These are phyloP conservation scores for Tetragonia tetragonoides DNA, from an alignment of 148 eudicot species.

Conservation along the genomic window DNA sequence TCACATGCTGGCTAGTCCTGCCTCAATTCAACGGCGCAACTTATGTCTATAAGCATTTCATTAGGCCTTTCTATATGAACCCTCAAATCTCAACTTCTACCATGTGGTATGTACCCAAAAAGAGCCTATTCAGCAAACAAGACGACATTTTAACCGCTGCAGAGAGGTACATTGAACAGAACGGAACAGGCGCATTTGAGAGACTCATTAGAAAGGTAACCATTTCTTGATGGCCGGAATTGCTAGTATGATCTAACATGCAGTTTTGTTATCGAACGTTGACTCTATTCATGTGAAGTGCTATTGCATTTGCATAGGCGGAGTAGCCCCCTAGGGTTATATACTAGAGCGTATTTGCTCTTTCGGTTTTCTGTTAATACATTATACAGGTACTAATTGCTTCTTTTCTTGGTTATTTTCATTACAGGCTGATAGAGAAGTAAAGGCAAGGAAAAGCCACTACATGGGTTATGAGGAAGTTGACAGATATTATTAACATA, in stretches of 20 bases:
- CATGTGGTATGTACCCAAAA: slow-evolving; percentile 43
- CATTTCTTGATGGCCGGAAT: no score
- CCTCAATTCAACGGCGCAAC: slow-evolving; percentile 65
- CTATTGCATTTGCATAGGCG: no score
- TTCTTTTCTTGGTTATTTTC: no score
- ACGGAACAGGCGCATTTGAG: slow-evolving; percentile 53
- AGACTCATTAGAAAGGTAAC: slow-evolving; percentile 45
- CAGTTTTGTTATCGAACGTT: no score
- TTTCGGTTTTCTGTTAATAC: no score
- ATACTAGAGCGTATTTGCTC: no score
- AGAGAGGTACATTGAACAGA: slow-evolving; percentile 47
- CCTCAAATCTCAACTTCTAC: slow-evolving; percentile 32
- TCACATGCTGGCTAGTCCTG: slow-evolving; percentile 51
- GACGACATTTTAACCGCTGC: slow-evolving; percentile 45
- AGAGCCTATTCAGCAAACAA: slow-evolving; percentile 38
- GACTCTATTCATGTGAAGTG: no score
- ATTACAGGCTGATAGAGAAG: slow-evolving; percentile 51
- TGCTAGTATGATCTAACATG: no score
- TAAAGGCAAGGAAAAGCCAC: slow-evolving; percentile 42
- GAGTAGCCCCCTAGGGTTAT: not conserved
- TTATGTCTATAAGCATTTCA: slow-evolving; percentile 41
- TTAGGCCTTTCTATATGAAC: slow-evolving; percentile 46
- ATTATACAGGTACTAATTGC: no score
- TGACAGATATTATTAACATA: slow-evolving; percentile 22
- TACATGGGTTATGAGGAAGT: slow-evolving; percentile 44